Evolutionary conservation across 495 filamentous ascomycete species (phyloP), one percentile per base, ranked within the genome.

Genomic region (Rostrohypoxylon terebratum): DNA sequence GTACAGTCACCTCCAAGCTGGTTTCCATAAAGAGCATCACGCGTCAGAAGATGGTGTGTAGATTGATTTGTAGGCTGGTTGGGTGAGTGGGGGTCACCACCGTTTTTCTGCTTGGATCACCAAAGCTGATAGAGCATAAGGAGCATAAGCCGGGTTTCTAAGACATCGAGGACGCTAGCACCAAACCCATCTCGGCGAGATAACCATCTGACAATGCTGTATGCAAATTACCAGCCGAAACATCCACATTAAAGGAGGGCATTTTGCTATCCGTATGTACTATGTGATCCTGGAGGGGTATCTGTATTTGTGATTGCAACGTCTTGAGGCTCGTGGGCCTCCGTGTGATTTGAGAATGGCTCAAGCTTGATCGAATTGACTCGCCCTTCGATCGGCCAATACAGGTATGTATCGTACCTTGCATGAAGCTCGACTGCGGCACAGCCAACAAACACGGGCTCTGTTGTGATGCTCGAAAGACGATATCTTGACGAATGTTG

Each of bases 171-270:
- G 60, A 53, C 72, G 71, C 72, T 20, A 42, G 38, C 63, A 75
- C 72, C 34, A 59, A 65, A 36, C 68, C 51, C 23, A 36, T 57
- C 36, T 61, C 45, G 54, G 71, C 59, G 48, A 69, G 63, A 67
- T 68, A 71, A 67, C 40, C 76, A 78, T 78, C 76, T 78, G 76
- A 78, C 76, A 77, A 66, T 73, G 59, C 31, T 62, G 60, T 73
- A 77, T 59, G 51, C 66, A 58, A 25, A 66, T 65, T 73, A 54
- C 47, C 31, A 61, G 45, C 72, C 63, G 67, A 68, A 53, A 70
- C 62, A 71, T 45, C 71, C 72, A 67, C 23, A 54, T 65, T 60
- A 70, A 38, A 38, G 66, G 47, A 23, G 66, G 51, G 40, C 23
- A 21, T 63, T 38, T 63, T 28, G 28, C 1, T 28, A 28, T 28